Conservation (phyloP, 305 asterid species). For the Lippia alba region DNA sequence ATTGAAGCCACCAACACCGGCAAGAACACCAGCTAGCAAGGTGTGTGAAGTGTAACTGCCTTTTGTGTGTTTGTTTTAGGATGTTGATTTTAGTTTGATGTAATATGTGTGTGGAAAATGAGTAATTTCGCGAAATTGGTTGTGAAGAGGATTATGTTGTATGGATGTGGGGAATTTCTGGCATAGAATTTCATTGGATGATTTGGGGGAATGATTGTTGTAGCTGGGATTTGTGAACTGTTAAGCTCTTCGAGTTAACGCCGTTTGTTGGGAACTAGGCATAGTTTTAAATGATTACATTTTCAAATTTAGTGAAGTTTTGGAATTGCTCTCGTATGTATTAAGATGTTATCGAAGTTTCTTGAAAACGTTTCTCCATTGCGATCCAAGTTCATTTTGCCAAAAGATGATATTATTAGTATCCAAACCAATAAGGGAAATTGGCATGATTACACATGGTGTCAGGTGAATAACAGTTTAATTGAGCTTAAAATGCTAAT, state of each 20-base stretch:
- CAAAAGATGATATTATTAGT: neutral
- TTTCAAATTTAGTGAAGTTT: neutral
- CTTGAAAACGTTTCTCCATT: neutral
- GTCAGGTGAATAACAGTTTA: no score
- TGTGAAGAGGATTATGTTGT: neutral
- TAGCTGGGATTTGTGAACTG: neutral
- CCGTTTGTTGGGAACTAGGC: neutral
- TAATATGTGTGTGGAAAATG: neutral
- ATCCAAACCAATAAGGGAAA: neutral
- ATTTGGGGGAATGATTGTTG: neutral
- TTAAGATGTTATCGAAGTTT: no score
- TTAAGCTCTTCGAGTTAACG: neutral
- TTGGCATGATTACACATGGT: neutral
- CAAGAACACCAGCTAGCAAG: slow-evolving; percentile 47
- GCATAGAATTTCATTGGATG: neutral
- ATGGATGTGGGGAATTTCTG: neutral
- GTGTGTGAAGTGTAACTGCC: slow-evolving; percentile 30
- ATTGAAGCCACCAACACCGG: slow-evolving; percentile 45
- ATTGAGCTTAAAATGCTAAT: no score
- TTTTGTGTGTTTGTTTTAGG: neutral
- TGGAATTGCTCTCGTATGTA: no score
- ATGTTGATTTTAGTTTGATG: slow-evolving; percentile 1
- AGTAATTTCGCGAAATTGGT: neutral
- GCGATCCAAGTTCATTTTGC: neutral
- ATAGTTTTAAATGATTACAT: neutral